A percentile compares a stretch with the other conserved stretches of the same genome.
These are phyloP conservation scores for Lepiota venenata DNA, from an alignment of 768 basidiomycete genomes.

Conservation along the genomic window DNA sequence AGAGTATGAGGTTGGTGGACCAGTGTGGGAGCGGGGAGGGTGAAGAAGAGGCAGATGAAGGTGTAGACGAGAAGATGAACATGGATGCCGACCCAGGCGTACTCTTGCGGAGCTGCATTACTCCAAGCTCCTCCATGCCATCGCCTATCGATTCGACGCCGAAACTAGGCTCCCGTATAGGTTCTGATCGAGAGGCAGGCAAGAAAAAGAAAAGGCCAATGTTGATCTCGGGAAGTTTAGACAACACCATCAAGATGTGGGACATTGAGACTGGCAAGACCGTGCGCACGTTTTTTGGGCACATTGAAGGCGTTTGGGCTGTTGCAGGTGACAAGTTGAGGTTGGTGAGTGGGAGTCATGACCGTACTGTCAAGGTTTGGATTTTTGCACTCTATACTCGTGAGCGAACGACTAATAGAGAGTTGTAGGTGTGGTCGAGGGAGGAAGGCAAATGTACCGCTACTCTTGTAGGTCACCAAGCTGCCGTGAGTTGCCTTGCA, in stretches of 20 bases:
- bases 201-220: slow-evolving; percentile 54
- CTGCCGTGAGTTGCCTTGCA: slow-evolving; percentile 87
- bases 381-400: slow-evolving; percentile 6
- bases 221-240: slow-evolving; percentile 85
- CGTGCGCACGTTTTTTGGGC: slow-evolving; percentile 86
- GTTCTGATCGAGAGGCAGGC: neutral
- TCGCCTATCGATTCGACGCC: neutral
- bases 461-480: slow-evolving; percentile 91
- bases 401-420: slow-evolving; percentile 8
- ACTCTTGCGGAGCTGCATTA: neutral
- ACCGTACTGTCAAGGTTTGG: slow-evolving; percentile 93
- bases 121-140: neutral
- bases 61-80: slow-evolving; percentile 18
- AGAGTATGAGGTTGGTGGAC: slow-evolving; percentile 78
- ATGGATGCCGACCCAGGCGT: slow-evolving; percentile 6
- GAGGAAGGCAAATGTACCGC: slow-evolving; percentile 85
- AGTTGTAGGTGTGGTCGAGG: slow-evolving; percentile 81
- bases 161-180: slow-evolving; percentile 2
- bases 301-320: slow-evolving; percentile 98
- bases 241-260: slow-evolving; percentile 97
- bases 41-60: slow-evolving; percentile 18
- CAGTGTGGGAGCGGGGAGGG: slow-evolving; percentile 34
- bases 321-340: slow-evolving; percentile 91
- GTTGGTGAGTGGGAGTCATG: slow-evolving; percentile 91
- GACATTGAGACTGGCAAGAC: slow-evolving; percentile 85